Percentiles rank a stretch among this genome's conserved stretches.
phyloP scores from a whole-genome alignment of 495 filamentous ascomycete genomes.

The Letharia lupina region DNA sequence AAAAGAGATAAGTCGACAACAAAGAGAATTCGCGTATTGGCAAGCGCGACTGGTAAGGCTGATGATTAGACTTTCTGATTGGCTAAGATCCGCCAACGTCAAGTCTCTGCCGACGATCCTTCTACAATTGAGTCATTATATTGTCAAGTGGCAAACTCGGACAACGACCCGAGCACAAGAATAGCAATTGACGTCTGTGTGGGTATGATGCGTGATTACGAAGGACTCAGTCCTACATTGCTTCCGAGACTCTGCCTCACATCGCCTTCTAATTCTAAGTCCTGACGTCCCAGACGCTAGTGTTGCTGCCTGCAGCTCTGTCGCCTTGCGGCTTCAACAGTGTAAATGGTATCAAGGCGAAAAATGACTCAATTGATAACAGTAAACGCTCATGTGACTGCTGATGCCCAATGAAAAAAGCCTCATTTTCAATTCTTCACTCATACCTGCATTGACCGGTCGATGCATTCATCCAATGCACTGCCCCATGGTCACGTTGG shows the following conservation, averaged over 20 bases:
- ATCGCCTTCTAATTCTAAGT: neutral
- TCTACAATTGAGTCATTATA: neutral
- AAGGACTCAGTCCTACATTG: neutral
- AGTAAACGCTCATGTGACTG: slow-evolving; percentile 9
- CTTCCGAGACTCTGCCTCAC: neutral
- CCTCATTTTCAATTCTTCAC: neutral
- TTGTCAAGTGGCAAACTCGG: neutral
- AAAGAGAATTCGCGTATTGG: neutral
- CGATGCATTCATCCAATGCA: slow-evolving; percentile 5
- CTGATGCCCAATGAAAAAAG: slow-evolving; percentile 3
- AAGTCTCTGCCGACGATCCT: neutral
- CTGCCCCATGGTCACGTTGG: neutral
- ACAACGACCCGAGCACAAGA: neutral
- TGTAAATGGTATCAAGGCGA: slow-evolving; percentile 14
- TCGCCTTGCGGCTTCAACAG: slow-evolving; percentile 16
- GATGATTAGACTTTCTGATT: neutral
- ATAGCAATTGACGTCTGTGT: neutral
- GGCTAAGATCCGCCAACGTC: neutral
- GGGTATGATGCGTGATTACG: neutral
- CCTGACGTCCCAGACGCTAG: neutral
- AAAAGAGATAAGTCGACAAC: neutral
- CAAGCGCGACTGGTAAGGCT: slow-evolving; percentile 4
- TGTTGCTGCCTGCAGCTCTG: slow-evolving; percentile 22
- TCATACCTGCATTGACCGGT: slow-evolving; percentile 17
- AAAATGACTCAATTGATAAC: slow-evolving; percentile 18